Evolutionary conservation across 345 rosid species (phyloP), one percentile per base, ranked within the genome.

Genomic region (Sisymbrium irio): DNA sequence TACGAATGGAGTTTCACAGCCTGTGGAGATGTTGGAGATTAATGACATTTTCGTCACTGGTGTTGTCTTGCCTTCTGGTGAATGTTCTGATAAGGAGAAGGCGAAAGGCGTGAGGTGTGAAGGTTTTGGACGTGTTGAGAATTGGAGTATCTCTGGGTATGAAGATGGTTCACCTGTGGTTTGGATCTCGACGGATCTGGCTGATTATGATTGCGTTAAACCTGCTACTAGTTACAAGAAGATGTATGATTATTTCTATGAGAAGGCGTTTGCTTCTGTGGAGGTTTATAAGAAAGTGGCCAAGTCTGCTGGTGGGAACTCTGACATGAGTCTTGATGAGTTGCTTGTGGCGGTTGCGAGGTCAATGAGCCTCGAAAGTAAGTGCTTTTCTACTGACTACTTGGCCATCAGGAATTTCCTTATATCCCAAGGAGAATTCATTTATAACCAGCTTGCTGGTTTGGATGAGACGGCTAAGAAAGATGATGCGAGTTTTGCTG

Each of bases 391-490:
- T 42, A 36, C 72, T 20, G 84, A 81, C 30, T 27, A 2, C 35
- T 58, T 82, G 4, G 84, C 79, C 0, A 75, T 88, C 49, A 79
- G 65, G 40, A 85, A 90, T 11, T 90, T 90, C 44, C 66, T 88
- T n/a, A 27, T 86, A 54, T 65, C 79, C n/a, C 93, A 88, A 35
- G 96, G 93, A 3, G 86, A 88, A n/a, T 90, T 90, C 54, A 83
- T 90, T 35, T 83, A 83, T 57, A 78, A 86, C 11, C 91, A 90
- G 69, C 86, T 90, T 18, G 62, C 76, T 42, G 88, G 91, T 58
- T 80, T 90, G 81, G 96, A 90, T 17, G 85, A 82, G 49, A 81
- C 89, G 2, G 78, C 85, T 1, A 85, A 77, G 68, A 74, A 75
- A 32, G 83, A 69, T 71, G 88, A 80, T 7, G 63, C 67, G 12